These are phyloP conservation scores for Lasiosphaeria ovina DNA, from an alignment of 495 filamentous ascomycete species.

Conservation along the genomic window DNA sequence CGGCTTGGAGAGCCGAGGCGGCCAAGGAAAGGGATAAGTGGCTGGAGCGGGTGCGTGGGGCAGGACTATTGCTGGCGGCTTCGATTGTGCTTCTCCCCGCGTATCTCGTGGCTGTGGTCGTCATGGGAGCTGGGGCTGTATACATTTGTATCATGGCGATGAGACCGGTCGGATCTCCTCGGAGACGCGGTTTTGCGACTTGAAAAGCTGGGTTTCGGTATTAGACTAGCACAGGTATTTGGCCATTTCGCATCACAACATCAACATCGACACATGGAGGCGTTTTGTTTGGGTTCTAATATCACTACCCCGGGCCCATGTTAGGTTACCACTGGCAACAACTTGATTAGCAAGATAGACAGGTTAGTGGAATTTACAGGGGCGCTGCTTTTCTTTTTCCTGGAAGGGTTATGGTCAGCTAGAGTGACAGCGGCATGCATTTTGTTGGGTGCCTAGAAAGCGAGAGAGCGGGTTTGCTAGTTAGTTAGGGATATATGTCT, in stretches of 20 bases:
- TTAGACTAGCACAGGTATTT: slow-evolving; percentile 9
- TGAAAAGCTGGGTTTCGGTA: background rate
- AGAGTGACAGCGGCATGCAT: too few species aligned
- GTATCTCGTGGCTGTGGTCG: slow-evolving; percentile 27
- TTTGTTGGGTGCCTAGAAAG: too few species aligned
- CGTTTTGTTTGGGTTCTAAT: slow-evolving; percentile 10
- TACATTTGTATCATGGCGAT: slow-evolving; percentile 27
- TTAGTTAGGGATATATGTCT: too few species aligned
- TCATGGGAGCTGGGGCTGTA: slow-evolving; percentile 21
- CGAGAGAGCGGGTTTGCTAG: too few species aligned
- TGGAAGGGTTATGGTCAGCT: too few species aligned
- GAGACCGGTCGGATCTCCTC: slow-evolving; percentile 4
- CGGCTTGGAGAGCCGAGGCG: slow-evolving; percentile 26
- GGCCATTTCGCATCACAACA: slow-evolving; percentile 9
- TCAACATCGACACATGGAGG: slow-evolving; percentile 17
- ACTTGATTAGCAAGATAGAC: background rate
- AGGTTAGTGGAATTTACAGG: background rate
- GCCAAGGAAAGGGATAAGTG: slow-evolving; percentile 21
- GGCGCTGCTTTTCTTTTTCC: too few species aligned
- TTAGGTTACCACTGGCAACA: background rate
- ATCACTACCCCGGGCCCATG: background rate
- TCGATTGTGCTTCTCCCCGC: slow-evolving; percentile 39
- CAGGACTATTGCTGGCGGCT: slow-evolving; percentile 30
- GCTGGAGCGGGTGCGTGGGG: slow-evolving; percentile 31
- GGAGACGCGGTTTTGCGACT: background rate